Percentiles rank a stretch among this genome's conserved stretches.
These are phyloP conservation scores for Aspergillus fischeri DNA, from an alignment of 2,329 filamentous ascomycete species.

Conservation along the genomic window DNA sequence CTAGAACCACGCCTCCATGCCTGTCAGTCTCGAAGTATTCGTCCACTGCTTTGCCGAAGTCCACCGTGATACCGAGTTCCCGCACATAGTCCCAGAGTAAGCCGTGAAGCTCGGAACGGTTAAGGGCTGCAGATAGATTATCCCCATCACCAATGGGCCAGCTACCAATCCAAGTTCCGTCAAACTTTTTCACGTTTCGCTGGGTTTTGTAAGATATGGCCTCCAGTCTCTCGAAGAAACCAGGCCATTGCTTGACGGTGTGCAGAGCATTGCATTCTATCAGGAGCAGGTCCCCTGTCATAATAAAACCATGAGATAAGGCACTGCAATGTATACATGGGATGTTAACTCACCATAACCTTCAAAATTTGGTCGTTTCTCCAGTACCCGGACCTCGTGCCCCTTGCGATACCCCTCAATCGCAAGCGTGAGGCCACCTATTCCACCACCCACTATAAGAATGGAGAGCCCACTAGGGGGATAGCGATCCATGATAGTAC, in stretches of 20 bases:
- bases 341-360: background rate
- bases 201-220: background rate
- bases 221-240: background rate
- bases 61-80: background rate
- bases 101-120: conserved; percentile 1
- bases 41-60: background rate
- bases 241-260: background rate
- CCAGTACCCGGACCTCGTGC: background rate
- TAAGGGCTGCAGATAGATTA: background rate
- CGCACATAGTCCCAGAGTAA: conserved; percentile 1
- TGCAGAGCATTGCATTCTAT: conserved; percentile 1
- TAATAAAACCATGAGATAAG: too few species aligned
- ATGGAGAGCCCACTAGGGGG: conserved; percentile 5
- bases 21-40: conserved; percentile 1
- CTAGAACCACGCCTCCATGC: background rate
- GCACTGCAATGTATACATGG: background rate
- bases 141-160: background rate
- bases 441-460: conserved; percentile 2
- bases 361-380: background rate
- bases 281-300: background rate
- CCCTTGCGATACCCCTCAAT: conserved; percentile 7
- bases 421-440: conserved; percentile 1
- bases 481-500: background rate
- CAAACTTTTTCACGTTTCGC: conserved; percentile 1
- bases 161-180: conserved; percentile 1